Evolutionary conservation across 2,329 filamentous ascomycete genomes (phyloP).

Genomic region (Diaporthe ilicicola): DNA sequence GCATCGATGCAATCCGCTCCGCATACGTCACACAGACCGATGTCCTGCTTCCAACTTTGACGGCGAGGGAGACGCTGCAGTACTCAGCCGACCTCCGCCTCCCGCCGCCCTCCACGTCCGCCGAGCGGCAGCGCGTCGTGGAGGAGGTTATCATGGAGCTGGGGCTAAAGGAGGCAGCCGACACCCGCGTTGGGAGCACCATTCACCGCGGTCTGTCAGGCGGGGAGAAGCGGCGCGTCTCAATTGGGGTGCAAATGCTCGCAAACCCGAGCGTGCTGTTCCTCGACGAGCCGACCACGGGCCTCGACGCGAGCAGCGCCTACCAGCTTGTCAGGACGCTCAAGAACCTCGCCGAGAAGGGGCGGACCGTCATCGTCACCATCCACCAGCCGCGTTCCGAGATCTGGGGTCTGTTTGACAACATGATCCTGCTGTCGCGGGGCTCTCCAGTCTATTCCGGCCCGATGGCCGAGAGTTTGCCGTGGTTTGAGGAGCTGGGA

Average conservation of each 20-base stretch:
- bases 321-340: constrained; percentile 77
- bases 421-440: constrained; percentile 72
- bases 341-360: constrained; percentile 72
- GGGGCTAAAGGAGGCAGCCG: constrained; percentile 78
- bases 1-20: constrained; percentile 61
- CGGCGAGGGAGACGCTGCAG: constrained; percentile 76
- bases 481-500: constrained; percentile 70
- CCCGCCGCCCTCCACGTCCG: constrained; percentile 66
- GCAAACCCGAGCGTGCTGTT: constrained; percentile 81
- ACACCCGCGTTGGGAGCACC: constrained; percentile 76
- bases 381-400: constrained; percentile 83
- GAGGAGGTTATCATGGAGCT: constrained; percentile 81
- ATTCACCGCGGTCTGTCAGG: constrained; percentile 80
- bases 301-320: constrained; percentile 79
- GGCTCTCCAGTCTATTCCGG: constrained; percentile 77
- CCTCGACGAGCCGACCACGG: constrained; percentile 82
- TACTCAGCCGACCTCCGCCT: constrained; percentile 79
- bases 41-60: constrained; percentile 75
- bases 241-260: constrained; percentile 81
- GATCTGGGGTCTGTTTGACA: constrained; percentile 81
- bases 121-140: constrained; percentile 70
- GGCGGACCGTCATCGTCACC: constrained; percentile 75
- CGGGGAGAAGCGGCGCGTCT: constrained; percentile 79
- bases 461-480: constrained; percentile 61
- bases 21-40: constrained; percentile 80